These are phyloP conservation scores for Didymella pinodella DNA, from an alignment of 2,329 filamentous ascomycete species.

Conservation along the genomic window DNA sequence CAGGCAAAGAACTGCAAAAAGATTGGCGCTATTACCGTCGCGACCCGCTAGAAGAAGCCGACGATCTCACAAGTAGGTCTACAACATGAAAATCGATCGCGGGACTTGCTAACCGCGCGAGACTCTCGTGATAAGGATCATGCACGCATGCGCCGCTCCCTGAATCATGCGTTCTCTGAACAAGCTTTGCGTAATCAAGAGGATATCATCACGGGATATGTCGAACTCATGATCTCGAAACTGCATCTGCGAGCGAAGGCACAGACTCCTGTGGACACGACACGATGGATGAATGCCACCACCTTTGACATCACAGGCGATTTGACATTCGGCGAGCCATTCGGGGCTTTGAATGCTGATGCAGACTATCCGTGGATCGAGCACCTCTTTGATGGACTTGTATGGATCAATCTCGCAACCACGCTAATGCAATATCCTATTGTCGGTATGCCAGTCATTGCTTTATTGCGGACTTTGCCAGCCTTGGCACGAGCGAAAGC, in stretches of 20 bases:
- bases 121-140: background rate
- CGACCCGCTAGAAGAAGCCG: background rate
- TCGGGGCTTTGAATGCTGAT: slow-evolving; percentile 39
- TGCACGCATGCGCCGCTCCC: background rate
- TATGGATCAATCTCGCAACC: slow-evolving; percentile 26
- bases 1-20: background rate
- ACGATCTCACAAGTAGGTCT: background rate
- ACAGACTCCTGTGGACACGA: slow-evolving; percentile 22
- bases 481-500: background rate
- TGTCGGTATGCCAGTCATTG: background rate
- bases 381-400: slow-evolving; percentile 34
- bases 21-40: background rate
- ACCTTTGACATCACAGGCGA: slow-evolving; percentile 41
- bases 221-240: background rate
- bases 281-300: slow-evolving; percentile 28
- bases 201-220: background rate
- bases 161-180: background rate
- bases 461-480: background rate
- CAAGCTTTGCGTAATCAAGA: slow-evolving; percentile 1
- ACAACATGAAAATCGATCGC: too few species aligned
- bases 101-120: background rate
- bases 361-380: slow-evolving; percentile 47
- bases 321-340: slow-evolving; percentile 44
- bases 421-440: slow-evolving; percentile 1
- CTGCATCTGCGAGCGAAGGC: background rate